Evolutionary conservation across 805 yeast species (phyloP), one percentile per base, ranked within the genome.

Genomic region (Cyberlindnera samutprakarnensis): DNA sequence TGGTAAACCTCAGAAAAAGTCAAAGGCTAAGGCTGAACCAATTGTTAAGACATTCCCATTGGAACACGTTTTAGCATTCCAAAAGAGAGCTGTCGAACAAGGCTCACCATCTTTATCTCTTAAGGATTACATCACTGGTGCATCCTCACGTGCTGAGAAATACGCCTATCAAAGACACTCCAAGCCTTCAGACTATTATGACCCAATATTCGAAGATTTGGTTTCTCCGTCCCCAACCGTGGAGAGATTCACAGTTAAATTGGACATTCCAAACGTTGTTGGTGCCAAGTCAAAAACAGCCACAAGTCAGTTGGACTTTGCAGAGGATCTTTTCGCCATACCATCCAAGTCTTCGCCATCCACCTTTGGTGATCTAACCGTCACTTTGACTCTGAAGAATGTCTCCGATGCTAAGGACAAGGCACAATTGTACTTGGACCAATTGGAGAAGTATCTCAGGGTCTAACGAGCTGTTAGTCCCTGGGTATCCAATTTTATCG

Each of bases 141-240:
- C 80, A 2, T 53, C 75, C 18, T 53, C 59, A 28, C 43, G 59
- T 21, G 75, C 81, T 14, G 63, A 66, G 42, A 51, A 51, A 25
- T 58, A 50, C 42, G 64, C 77, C 11, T 65, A 66, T 46, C 59
- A 46, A 28, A 51, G 31, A 30, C 58, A 56, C 18, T 60, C 52
- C 42, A 50, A 49, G 26, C 25, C 54, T 25, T 68, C 76, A 6
- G 75, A 70, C 25, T 63, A 65, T 41, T 66, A 66, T 37, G 86
- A 78, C 45, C 70, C 78, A 6, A 40, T 68, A 5, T 77, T 79
- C 43, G 88, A 79, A 44, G 72, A 64, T 12, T 48, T 79, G 34
- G 44, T 76, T 33, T 67, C 75, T 0, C 70, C 73, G 17, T 43
- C 66, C 19, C 44, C 54, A 35, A 58, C 51, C 31, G 43, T 60